phyloP scores from a whole-genome alignment of 2,329 filamentous ascomycete species.

The Emergomyces orientalis region DNA sequence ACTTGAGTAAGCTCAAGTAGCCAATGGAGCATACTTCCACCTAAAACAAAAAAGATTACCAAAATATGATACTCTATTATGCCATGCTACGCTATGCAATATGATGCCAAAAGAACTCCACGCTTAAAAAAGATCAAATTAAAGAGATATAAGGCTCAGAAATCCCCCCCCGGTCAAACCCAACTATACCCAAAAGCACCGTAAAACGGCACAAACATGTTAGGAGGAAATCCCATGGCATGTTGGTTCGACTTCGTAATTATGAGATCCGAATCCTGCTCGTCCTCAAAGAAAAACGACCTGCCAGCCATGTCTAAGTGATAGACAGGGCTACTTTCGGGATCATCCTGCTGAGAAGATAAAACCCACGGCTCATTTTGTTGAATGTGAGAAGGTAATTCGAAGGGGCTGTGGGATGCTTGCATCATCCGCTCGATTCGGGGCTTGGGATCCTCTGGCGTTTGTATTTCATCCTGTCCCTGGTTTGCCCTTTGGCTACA shows the following conservation, averaged over 20 bases:
- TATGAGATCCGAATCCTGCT: conserved; percentile 10
- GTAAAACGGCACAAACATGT: neutral
- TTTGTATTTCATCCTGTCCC: conserved; percentile 1
- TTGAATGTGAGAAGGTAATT: neutral
- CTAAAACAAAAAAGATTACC: neutral
- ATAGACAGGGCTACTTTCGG: neutral
- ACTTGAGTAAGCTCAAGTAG: neutral
- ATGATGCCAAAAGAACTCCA: conserved; percentile 3
- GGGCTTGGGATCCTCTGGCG: conserved; percentile 1
- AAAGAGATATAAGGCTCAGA: conserved; percentile 4
- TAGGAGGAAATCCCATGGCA: conserved; percentile 6
- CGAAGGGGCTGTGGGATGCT: neutral
- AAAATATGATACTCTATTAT: neutral
- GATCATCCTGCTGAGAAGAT: neutral
- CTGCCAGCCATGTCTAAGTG: conserved; percentile 8
- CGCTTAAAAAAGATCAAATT: conserved; percentile 9
- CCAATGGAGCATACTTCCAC: neutral
- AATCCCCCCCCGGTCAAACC: conserved; percentile 24
- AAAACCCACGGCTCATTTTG: conserved; percentile 4
- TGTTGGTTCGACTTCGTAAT: neutral
- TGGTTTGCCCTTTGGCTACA: neutral
- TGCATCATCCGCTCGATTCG: neutral
- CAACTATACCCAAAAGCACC: conserved; percentile 2
- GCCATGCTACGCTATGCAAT: conserved; percentile 28
- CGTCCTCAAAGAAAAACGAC: conserved; percentile 18